Percentiles rank a stretch among this genome's conserved stretches.
Conservation (phyloP, 805 yeast genomes). For the Kodamaea leandrae region DNA sequence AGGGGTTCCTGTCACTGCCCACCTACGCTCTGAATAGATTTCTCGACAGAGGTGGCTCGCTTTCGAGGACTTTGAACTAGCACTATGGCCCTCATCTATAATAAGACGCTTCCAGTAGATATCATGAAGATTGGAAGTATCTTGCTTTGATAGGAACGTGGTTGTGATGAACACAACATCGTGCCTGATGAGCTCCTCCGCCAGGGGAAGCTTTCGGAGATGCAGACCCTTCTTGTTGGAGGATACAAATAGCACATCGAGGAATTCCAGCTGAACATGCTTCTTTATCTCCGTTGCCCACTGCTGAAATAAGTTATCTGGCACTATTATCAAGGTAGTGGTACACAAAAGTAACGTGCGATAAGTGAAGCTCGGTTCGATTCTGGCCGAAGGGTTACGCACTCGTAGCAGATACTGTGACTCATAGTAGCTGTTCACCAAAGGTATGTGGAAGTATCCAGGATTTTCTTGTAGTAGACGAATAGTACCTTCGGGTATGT, state of each 20-base stretch:
- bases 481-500: conserved; percentile 45
- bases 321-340: conserved; percentile 59
- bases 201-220: conserved; percentile 18
- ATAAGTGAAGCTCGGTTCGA: conserved; percentile 24
- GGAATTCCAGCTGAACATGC: conserved; percentile 43
- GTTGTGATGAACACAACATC: conserved; percentile 55
- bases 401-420: conserved; percentile 20
- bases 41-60: conserved; percentile 48
- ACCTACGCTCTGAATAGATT: conserved; percentile 56
- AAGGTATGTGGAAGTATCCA: conserved; percentile 43
- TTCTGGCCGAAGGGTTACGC: conserved; percentile 18
- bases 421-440: conserved; percentile 19
- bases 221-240: conserved; percentile 22
- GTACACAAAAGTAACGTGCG: conserved; percentile 36
- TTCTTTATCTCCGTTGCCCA: conserved; percentile 60
- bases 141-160: conserved; percentile 44
- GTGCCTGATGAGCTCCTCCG: conserved; percentile 36
- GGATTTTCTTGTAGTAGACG: conserved; percentile 35
- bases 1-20: conserved; percentile 79
- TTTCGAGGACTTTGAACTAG: conserved; percentile 51
- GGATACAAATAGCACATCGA: conserved; percentile 36
- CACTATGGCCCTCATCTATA: conserved; percentile 74
- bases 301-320: conserved; percentile 65
- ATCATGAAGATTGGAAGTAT: conserved; percentile 30
- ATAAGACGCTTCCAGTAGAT: conserved; percentile 68